These are phyloP conservation scores for Guillardia theta DNA, from an alignment of 78 protist genomes.

Conservation along the genomic window DNA sequence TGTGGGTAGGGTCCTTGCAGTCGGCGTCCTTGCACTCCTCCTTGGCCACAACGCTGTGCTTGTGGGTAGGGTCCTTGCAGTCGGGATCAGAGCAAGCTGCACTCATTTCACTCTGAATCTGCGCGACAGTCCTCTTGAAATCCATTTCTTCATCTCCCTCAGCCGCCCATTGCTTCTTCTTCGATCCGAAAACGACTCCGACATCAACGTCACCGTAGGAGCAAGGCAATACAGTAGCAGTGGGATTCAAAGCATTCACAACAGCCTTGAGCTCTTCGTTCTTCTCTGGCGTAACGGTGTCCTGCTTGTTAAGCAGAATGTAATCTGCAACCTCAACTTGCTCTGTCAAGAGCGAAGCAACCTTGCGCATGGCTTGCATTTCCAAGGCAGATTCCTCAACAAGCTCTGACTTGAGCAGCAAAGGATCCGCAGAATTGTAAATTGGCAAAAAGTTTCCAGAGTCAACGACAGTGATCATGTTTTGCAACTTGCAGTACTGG, in stretches of 20 bases:
- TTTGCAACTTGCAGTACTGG: neutral
- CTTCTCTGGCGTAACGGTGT: neutral
- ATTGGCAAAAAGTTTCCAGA: neutral
- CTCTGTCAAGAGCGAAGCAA: neutral
- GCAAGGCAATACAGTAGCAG: neutral
- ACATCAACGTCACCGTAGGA: neutral
- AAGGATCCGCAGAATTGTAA: neutral
- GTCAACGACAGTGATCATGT: conserved; percentile 15
- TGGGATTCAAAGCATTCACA: neutral
- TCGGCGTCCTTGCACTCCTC: no score
- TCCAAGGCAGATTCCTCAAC: no score
- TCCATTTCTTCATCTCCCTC: no score
- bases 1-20: no score
- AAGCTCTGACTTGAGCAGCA: neutral
- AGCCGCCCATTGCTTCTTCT: no score
- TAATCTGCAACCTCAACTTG: neutral
- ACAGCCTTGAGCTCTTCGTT: neutral
- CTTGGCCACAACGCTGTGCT: no score
- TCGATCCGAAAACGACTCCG: no score
- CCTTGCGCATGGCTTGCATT: no score
- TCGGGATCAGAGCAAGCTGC: no score
- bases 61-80: no score
- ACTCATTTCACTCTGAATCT: no score
- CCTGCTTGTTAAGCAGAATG: conserved; percentile 18
- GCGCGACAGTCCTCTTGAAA: no score